A percentile compares a stretch with the other conserved stretches of the same genome.
Conservation (phyloP, 257 asterid genomes). For the Solanum appendiculatum region DNA sequence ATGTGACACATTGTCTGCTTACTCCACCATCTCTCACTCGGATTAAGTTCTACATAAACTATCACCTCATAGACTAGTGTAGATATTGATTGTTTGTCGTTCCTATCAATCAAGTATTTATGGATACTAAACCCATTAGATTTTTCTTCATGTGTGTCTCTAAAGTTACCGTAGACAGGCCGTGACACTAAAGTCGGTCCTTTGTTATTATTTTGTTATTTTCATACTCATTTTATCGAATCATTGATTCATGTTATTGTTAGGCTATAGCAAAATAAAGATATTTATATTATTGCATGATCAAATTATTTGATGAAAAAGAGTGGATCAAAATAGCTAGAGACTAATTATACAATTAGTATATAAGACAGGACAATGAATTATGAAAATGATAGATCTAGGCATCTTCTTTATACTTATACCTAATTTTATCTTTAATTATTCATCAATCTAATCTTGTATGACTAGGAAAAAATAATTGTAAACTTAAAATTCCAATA, state of each 20-base stretch:
- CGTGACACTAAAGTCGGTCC: background rate
- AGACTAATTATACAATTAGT: background rate
- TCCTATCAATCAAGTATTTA: background rate
- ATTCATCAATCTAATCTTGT: background rate
- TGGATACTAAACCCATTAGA: background rate
- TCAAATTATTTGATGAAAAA: background rate
- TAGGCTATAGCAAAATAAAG: background rate
- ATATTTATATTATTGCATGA: background rate
- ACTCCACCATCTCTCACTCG: background rate
- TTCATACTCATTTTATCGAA: background rate
- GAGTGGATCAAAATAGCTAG: background rate
- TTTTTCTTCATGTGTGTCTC: background rate
- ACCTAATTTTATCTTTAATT: background rate
- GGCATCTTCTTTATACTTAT: background rate
- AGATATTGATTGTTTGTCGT: background rate
- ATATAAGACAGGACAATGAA: background rate
- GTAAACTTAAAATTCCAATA: background rate
- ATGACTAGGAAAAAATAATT: background rate
- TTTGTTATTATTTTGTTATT: background rate
- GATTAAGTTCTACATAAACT: background rate
- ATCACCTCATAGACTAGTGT: background rate
- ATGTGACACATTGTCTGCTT: background rate
- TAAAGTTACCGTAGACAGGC: rapidly evolving
- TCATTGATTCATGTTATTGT: background rate
- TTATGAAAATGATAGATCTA: background rate